Evolutionary conservation across 345 rosid species (phyloP).

Genomic region (Syzygium jambos): DNA sequence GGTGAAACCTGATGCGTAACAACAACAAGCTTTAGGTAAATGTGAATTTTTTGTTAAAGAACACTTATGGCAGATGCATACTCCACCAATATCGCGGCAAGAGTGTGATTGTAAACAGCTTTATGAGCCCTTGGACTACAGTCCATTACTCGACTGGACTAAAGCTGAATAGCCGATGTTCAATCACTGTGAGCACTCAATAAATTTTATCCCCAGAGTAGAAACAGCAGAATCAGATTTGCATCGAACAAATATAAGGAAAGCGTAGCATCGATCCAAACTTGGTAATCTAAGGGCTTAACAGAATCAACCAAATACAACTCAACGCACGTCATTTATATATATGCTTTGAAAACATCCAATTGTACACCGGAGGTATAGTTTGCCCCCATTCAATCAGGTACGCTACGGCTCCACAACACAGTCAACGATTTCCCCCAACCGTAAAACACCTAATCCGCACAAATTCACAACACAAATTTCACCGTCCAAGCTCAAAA

Average conservation of each 20-base stretch:
- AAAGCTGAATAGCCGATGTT: too few species aligned
- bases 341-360: neutral
- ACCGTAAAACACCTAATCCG: neutral
- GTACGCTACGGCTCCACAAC: neutral
- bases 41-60: rapidly evolving
- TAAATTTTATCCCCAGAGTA: too few species aligned
- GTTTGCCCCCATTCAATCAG: neutral
- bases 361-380: neutral
- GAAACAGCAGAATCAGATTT: too few species aligned
- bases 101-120: slow-evolving; percentile 58
- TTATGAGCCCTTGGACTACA: slow-evolving; percentile 12
- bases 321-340: neutral
- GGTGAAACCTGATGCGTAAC: neutral
- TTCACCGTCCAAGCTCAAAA: neutral
- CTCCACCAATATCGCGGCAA: slow-evolving; percentile 68
- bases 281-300: neutral
- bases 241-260: too few species aligned
- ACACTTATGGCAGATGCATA: slow-evolving; percentile 78
- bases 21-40: neutral
- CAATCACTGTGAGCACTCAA: too few species aligned
- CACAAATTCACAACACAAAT: neutral
- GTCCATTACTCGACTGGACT: too few species aligned
- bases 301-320: neutral
- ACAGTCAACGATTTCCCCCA: neutral
- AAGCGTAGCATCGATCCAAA: too few species aligned